Percentiles rank a stretch among this genome's conserved stretches.
Evolutionary conservation across 2,329 filamentous ascomycete species (phyloP).

Genomic region (Phaeosphaeriaceae sp.): DNA sequence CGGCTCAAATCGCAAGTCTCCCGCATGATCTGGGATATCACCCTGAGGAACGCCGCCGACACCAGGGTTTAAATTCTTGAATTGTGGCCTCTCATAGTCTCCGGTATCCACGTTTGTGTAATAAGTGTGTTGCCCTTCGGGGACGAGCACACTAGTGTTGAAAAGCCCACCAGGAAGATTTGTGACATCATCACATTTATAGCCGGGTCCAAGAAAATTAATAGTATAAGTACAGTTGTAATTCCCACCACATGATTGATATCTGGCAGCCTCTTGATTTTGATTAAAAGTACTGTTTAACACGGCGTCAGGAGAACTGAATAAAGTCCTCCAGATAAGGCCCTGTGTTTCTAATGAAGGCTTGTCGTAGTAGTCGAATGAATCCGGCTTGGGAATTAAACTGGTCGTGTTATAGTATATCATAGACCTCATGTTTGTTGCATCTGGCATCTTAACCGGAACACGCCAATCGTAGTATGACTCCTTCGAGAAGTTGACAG

Average conservation of each 20-base stretch:
- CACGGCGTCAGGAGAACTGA: constrained; percentile 35
- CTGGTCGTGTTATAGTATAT: constrained; percentile 46
- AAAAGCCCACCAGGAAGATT: constrained; percentile 35
- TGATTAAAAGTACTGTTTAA: constrained; percentile 28
- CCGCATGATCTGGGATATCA: constrained; percentile 24
- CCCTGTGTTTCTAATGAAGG: constrained; percentile 30
- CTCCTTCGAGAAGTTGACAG: constrained; percentile 39
- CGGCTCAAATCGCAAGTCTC: constrained; percentile 42
- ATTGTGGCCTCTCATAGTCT: constrained; percentile 36
- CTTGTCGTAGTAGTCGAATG: constrained; percentile 47
- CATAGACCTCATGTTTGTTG: constrained; percentile 32
- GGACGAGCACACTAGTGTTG: constrained; percentile 38
- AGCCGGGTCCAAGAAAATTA: constrained; percentile 37
- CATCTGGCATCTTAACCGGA: constrained; percentile 31
- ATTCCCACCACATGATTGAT: constrained; percentile 42
- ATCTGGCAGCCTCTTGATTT: constrained; percentile 36
- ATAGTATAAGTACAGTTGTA: constrained; percentile 45
- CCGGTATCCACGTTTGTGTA: constrained; percentile 36
- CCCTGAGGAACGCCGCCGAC: constrained; percentile 39
- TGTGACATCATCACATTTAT: constrained; percentile 40
- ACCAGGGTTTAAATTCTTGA: constrained; percentile 19
- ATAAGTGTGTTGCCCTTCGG: constrained; percentile 37
- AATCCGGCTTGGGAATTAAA: constrained; percentile 23
- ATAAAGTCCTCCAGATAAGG: constrained; percentile 31
- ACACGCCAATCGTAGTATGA: constrained; percentile 40